phyloP scores from a whole-genome alignment of 345 rosid species.

The Rhodamnia argentea region DNA sequence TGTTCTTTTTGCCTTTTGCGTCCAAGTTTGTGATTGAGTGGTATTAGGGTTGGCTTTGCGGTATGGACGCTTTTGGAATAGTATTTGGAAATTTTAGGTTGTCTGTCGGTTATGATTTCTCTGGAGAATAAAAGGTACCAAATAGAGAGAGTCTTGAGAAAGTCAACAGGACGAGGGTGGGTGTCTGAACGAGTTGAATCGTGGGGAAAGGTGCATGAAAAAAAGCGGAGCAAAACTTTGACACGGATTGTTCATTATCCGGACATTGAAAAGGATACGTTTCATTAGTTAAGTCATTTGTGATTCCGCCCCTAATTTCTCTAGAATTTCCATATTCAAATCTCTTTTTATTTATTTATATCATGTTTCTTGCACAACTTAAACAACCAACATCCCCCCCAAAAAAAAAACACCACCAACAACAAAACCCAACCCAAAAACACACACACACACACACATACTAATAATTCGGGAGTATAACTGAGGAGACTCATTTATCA shows the following conservation, averaged over 20 bases:
- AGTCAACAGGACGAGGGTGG: not conserved
- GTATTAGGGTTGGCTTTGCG: not conserved
- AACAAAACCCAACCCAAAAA: too few species aligned
- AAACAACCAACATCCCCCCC: not conserved
- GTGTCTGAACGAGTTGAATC: not conserved
- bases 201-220: not conserved
- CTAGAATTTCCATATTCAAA: not conserved
- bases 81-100: not conserved
- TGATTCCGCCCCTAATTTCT: not conserved
- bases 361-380: not conserved
- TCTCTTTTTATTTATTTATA: not conserved
- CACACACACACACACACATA: not conserved
- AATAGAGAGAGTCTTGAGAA: not conserved
- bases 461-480: not conserved
- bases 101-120: not conserved
- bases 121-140: not conserved
- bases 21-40: not conserved
- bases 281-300: not conserved
- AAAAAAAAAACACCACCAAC: too few species aligned
- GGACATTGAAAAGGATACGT: not conserved
- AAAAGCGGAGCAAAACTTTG: not conserved
- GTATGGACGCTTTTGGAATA: not conserved
- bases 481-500: accelerated
- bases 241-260: not conserved
- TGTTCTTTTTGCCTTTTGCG: not conserved